A percentile compares a stretch with the other conserved stretches of the same genome.
phyloP scores from a whole-genome alignment of 805 yeast genomes.

The Metschnikowia sp. region DNA sequence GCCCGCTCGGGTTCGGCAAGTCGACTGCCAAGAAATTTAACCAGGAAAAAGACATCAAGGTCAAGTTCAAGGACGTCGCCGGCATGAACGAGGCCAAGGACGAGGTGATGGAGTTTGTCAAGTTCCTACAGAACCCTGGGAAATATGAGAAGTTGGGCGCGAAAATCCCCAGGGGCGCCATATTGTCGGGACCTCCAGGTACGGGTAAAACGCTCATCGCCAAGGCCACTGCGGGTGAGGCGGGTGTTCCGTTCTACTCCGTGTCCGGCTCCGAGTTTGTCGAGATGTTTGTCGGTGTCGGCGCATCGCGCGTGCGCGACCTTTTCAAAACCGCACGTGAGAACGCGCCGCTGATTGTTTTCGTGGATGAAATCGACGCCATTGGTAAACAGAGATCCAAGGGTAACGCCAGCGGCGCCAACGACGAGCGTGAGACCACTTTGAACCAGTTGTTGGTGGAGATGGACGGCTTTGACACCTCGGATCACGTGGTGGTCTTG shows the following conservation, averaged over 20 bases:
- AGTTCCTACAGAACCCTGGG: constrained; percentile 83
- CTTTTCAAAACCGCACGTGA: constrained; percentile 88
- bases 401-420: constrained; percentile 80
- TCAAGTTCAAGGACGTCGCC: constrained; percentile 91
- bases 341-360: constrained; percentile 90
- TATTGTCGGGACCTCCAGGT: constrained; percentile 98
- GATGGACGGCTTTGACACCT: constrained; percentile 93
- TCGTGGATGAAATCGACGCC: constrained; percentile 98
- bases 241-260: constrained; percentile 93
- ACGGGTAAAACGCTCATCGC: constrained; percentile 97
- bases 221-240: constrained; percentile 99
- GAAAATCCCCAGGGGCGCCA: constrained; percentile 97
- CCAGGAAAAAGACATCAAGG: constrained; percentile 85
- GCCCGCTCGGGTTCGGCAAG: constrained; percentile 76
- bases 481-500: constrained; percentile 92
- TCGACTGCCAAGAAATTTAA: constrained; percentile 89
- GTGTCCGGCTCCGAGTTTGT: constrained; percentile 98
- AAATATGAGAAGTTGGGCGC: constrained; percentile 94
- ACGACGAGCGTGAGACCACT: constrained; percentile 96
- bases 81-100: constrained; percentile 97
- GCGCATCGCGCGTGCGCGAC: constrained; percentile 97
- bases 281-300: constrained; percentile 99
- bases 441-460: constrained; percentile 93
- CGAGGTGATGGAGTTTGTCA: constrained; percentile 97
- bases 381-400: constrained; percentile 78